phyloP scores from a whole-genome alignment of 306 rosid species.

The Malus sieversii region DNA sequence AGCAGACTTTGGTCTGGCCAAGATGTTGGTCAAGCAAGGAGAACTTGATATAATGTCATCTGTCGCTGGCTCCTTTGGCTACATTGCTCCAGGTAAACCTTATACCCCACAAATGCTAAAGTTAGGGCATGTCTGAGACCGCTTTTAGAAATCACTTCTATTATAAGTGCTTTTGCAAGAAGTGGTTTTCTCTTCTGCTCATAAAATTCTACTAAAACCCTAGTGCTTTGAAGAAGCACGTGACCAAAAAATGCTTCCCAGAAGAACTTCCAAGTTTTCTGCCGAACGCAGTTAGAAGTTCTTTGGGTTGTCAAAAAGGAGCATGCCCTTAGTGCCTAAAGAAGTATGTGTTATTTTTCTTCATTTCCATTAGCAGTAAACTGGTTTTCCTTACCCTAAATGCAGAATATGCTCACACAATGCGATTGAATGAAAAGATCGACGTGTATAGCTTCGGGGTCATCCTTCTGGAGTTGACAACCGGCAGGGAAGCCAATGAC shows the following conservation, averaged over 20 bases:
- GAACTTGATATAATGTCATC: slow-evolving; percentile 68
- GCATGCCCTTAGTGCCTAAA: too few relatives aligned
- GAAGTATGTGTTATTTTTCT: neutral
- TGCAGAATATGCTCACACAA: slow-evolving; percentile 61
- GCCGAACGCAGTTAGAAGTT: too few relatives aligned
- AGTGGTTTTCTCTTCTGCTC: neutral
- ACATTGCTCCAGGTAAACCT: slow-evolving; percentile 83
- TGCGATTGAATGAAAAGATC: slow-evolving; percentile 57
- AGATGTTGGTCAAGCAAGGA: slow-evolving; percentile 54
- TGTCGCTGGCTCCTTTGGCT: slow-evolving; percentile 84
- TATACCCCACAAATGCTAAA: neutral
- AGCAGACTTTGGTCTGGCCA: slow-evolving; percentile 84
- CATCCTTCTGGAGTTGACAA: slow-evolving; percentile 56
- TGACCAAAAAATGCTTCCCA: too few relatives aligned
- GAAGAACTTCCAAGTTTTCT: too few relatives aligned
- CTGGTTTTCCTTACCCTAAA: neutral
- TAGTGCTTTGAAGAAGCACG: too few relatives aligned
- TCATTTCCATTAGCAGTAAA: neutral
- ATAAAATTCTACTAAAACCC: too few relatives aligned
- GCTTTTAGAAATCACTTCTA: too few relatives aligned
- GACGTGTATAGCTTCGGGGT: slow-evolving; percentile 82
- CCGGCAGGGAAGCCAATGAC: slow-evolving; percentile 53
- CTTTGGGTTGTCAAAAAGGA: too few relatives aligned
- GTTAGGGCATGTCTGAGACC: neutral
- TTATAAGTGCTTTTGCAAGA: too few relatives aligned